Evolutionary conservation across 257 asterid genomes (phyloP).

Genomic region (Plantago major): DNA sequence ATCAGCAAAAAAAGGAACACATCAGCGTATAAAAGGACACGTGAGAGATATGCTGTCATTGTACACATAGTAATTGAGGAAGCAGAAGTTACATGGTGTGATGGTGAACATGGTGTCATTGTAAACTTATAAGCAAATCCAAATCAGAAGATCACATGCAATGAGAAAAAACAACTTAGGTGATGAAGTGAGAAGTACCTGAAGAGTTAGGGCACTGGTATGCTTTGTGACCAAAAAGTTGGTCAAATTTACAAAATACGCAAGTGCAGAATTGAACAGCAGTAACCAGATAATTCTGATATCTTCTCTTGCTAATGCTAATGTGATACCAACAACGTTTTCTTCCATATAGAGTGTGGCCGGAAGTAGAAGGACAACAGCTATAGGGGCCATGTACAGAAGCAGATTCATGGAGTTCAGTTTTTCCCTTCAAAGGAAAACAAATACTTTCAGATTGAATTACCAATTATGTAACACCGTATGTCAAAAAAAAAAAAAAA

Average conservation of each 20-base stretch:
- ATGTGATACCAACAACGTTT: conserved; percentile 56
- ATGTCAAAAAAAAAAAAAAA: neutral
- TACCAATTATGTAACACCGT: neutral
- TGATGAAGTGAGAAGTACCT: conserved; percentile 33
- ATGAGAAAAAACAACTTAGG: conserved; percentile 4
- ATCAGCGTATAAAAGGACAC: neutral
- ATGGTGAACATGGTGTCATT: neutral
- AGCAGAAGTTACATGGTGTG: neutral
- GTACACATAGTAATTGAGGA: neutral
- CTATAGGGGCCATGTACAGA: conserved; percentile 64
- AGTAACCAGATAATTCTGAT: conserved; percentile 50
- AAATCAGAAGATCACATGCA: neutral
- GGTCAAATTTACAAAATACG: conserved; percentile 62
- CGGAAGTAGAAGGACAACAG: conserved; percentile 55
- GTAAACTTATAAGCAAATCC: neutral
- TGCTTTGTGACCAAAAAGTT: conserved; percentile 67
- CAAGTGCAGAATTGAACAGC: conserved; percentile 60
- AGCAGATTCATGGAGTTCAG: conserved; percentile 63
- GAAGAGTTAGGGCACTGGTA: conserved; percentile 66
- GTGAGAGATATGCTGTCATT: neutral
- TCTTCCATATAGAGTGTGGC: conserved; percentile 56
- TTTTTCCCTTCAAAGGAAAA: conserved; percentile 41
- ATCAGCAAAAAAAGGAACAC: no score
- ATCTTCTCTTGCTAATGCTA: conserved; percentile 55
- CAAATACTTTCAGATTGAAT: conserved; percentile 26